A percentile compares a stretch with the other conserved stretches of the same genome.
Conservation (phyloP, 2,329 filamentous ascomycete genomes). For the Clonostachys rhizophaga region DNA sequence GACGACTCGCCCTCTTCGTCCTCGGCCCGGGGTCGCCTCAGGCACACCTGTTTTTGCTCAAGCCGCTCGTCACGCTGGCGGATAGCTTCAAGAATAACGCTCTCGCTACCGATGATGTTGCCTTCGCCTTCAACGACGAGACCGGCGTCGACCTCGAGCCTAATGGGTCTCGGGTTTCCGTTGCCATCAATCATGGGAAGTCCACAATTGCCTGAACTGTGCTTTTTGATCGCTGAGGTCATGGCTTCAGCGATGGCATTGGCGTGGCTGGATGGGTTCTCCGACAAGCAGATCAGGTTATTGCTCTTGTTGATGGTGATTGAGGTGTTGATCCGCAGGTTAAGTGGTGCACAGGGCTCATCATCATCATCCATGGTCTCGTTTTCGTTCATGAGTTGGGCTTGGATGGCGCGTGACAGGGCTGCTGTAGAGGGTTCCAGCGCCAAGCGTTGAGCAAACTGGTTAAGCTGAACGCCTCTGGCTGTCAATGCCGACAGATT, state of each 20-base stretch:
- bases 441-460: background rate
- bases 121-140: slow-evolving; percentile 34
- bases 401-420: too few species aligned
- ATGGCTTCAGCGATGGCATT: slow-evolving; percentile 37
- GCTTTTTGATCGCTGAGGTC: slow-evolving; percentile 35
- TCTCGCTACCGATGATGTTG: slow-evolving; percentile 35
- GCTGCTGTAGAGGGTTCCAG: too few species aligned
- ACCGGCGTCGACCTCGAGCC: slow-evolving; percentile 38
- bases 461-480: background rate
- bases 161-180: slow-evolving; percentile 32
- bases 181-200: slow-evolving; percentile 41
- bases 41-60: slow-evolving; percentile 2
- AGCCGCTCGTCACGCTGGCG: slow-evolving; percentile 9
- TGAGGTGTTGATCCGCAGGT: slow-evolving; percentile 41
- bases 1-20: slow-evolving; percentile 2
- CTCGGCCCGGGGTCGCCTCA: slow-evolving; percentile 10
- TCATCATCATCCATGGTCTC: background rate
- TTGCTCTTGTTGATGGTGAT: slow-evolving; percentile 38
- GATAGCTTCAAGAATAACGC: slow-evolving; percentile 18
- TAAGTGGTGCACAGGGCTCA: slow-evolving; percentile 27
- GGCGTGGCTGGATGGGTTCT: slow-evolving; percentile 31
- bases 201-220: slow-evolving; percentile 28
- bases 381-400: too few species aligned
- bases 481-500: background rate
- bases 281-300: slow-evolving; percentile 40